Evolutionary conservation across 257 asterid genomes (phyloP).

Genomic region (Nicotiana knightiana): DNA sequence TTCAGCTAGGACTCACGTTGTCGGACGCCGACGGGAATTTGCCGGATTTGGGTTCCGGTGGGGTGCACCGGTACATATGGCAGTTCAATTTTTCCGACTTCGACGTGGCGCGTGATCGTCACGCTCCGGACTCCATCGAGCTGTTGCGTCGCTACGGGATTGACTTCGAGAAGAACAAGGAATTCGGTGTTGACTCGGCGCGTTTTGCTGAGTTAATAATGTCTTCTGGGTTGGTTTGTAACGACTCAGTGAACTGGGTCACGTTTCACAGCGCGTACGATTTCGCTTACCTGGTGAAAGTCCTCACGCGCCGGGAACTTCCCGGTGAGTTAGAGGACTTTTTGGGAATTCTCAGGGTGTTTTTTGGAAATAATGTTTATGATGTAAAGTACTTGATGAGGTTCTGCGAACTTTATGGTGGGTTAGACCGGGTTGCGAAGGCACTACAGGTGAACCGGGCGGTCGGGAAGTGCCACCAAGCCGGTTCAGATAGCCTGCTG

Average conservation of each 20-base stretch:
- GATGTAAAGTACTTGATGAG: conserved; percentile 63
- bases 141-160: conserved; percentile 46
- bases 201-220: conserved; percentile 50
- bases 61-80: conserved; percentile 42
- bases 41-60: conserved; percentile 49
- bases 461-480: conserved; percentile 65
- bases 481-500: conserved; percentile 73
- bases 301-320: conserved; percentile 50
- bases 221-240: conserved; percentile 61
- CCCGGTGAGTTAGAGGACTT: conserved; percentile 44
- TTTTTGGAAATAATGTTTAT: conserved; percentile 48
- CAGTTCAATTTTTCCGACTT: conserved; percentile 80
- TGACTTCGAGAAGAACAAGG: conserved; percentile 44
- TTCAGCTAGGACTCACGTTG: conserved; percentile 72
- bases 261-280: conserved; percentile 82
- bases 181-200: conserved; percentile 43
- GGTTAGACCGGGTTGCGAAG: conserved; percentile 61
- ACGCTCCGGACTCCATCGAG: conserved; percentile 61
- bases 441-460: conserved; percentile 54
- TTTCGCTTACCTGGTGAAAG: conserved; percentile 58
- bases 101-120: conserved; percentile 51
- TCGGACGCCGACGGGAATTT: conserved; percentile 59
- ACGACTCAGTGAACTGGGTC: conserved; percentile 52
- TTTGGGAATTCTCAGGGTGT: conserved; percentile 32
- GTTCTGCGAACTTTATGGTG: conserved; percentile 53